Conservation (phyloP, 768 basidiomycete species). For the Phylloporus sp. region DNA sequence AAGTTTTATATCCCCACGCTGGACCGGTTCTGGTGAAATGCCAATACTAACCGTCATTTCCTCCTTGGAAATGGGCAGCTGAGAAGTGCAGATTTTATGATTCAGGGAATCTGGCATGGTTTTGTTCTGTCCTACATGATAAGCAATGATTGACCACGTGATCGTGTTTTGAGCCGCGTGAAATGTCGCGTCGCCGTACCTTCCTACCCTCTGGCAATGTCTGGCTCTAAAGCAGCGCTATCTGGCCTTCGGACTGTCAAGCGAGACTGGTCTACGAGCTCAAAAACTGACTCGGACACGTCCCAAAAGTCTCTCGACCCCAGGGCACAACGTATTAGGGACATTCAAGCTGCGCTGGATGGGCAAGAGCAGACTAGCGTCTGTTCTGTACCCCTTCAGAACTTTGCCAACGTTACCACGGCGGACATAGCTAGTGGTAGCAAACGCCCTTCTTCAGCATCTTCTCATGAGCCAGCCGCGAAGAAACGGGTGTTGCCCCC, state of each 20-base stretch:
- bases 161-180: conserved; percentile 10
- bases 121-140: conserved; percentile 33
- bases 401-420: conserved; percentile 10
- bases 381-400: conserved; percentile 9
- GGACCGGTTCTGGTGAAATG: conserved; percentile 79
- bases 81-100: conserved; percentile 37
- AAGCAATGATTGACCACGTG: conserved; percentile 11
- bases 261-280: conserved; percentile 59
- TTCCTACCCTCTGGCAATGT: conserved; percentile 15
- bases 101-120: conserved; percentile 32
- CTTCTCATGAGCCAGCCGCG: conserved; percentile 26
- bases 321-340: conserved; percentile 43
- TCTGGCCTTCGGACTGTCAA: conserved; percentile 61
- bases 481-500: conserved; percentile 59
- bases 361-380: conserved; percentile 34
- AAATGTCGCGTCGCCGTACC: background rate
- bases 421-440: conserved; percentile 23
- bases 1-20: conserved; percentile 50
- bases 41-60: conserved; percentile 51
- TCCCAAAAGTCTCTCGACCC: conserved; percentile 21
- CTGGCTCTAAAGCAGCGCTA: conserved; percentile 33
- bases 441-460: conserved; percentile 31
- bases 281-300: conserved; percentile 27
- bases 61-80: conserved; percentile 47
- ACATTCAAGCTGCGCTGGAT: conserved; percentile 56